Evolutionary conservation across 148 eudicot genomes (phyloP).

Genomic region (Camellia sinensis): DNA sequence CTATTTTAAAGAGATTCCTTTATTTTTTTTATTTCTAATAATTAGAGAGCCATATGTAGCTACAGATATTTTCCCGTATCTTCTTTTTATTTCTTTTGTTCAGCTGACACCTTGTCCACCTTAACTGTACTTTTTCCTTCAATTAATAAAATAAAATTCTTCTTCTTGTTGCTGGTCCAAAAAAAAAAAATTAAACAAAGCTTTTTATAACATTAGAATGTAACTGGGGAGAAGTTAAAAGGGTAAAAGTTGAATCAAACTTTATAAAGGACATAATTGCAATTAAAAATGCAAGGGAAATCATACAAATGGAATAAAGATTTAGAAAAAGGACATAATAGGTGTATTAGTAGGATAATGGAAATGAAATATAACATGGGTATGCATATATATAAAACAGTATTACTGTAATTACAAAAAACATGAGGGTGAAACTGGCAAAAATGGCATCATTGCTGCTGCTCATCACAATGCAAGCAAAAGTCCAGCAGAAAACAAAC

Average conservation of each 20-base stretch:
- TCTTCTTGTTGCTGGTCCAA: background rate
- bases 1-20: no score
- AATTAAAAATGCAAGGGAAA: background rate
- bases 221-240: background rate
- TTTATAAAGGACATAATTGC: background rate
- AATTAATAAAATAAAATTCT: no score
- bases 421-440: background rate
- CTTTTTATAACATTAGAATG: background rate
- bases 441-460: constrained; percentile 3
- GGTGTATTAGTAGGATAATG: background rate
- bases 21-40: no score
- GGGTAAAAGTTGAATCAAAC: background rate
- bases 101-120: no score
- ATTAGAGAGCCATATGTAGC: no score
- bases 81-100: no score
- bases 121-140: background rate
- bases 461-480: background rate
- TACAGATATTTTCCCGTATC: no score
- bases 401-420: background rate
- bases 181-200: background rate
- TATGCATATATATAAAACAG: background rate
- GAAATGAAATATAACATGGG: background rate
- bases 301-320: background rate
- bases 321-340: background rate
- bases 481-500: background rate